phyloP scores from a whole-genome alignment of 1,139 yeast species.

The Eremothecium sinecaudum region DNA sequence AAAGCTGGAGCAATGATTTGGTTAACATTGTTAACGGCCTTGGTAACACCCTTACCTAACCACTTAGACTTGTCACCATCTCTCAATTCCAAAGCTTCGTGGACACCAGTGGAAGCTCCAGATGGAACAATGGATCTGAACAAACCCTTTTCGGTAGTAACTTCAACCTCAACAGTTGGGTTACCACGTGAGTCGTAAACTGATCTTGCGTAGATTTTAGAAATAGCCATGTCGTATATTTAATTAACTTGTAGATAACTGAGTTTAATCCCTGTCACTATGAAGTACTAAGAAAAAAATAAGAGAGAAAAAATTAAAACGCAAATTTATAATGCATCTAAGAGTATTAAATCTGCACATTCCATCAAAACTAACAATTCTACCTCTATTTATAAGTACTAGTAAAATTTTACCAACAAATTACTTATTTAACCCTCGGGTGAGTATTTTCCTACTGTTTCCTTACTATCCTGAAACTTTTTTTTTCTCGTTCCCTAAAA shows the following conservation, averaged over 20 bases:
- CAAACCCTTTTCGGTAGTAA: slow-evolving; percentile 74
- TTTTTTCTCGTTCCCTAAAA: too few species aligned
- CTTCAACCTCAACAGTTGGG: slow-evolving; percentile 94
- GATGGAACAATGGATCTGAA: slow-evolving; percentile 95
- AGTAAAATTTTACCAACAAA: too few species aligned
- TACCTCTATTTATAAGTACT: too few species aligned
- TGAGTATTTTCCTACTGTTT: too few species aligned
- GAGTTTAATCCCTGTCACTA: neutral
- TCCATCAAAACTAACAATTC: slow-evolving; percentile 8
- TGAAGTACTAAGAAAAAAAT: too few species aligned
- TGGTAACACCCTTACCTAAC: slow-evolving; percentile 91
- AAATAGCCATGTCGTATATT: slow-evolving; percentile 41
- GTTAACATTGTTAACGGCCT: slow-evolving; percentile 89
- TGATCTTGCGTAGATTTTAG: slow-evolving; percentile 77
- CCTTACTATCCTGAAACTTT: too few species aligned
- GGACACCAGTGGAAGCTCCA: slow-evolving; percentile 93
- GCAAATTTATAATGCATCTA: too few species aligned
- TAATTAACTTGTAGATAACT: slow-evolving; percentile 10
- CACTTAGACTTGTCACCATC: slow-evolving; percentile 90
- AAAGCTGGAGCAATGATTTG: slow-evolving; percentile 83
- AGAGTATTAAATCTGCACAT: too few species aligned
- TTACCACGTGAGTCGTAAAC: slow-evolving; percentile 98
- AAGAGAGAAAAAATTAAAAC: too few species aligned
- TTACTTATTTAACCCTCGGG: too few species aligned
- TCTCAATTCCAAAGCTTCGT: slow-evolving; percentile 92